A percentile compares a stretch with the other conserved stretches of the same genome.
Evolutionary conservation across 2,329 filamentous ascomycete genomes (phyloP).

Genomic region (Aureobasidium melanogenum): DNA sequence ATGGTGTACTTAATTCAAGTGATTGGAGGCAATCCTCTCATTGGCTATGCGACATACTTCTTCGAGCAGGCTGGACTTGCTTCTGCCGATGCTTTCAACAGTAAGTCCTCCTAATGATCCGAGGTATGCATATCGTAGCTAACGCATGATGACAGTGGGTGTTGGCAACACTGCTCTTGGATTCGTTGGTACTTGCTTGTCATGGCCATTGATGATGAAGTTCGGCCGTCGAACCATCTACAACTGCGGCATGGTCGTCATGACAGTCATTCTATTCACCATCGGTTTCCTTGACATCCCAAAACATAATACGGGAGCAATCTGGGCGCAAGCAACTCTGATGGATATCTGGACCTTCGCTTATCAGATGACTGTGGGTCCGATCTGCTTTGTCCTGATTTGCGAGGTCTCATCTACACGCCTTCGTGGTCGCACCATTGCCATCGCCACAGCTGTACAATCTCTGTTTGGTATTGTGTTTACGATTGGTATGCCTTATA

Average conservation of each 20-base stretch:
- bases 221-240: slow-evolving; percentile 35
- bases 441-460: slow-evolving; percentile 12
- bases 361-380: slow-evolving; percentile 11
- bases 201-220: slow-evolving; percentile 31
- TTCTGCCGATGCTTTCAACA: slow-evolving; percentile 11
- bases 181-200: slow-evolving; percentile 33
- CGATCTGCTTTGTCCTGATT: slow-evolving; percentile 12
- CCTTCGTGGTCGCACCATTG: slow-evolving; percentile 11
- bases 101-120: not conserved
- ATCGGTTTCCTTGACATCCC: slow-evolving; percentile 30
- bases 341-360: not conserved
- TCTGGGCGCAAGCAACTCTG: slow-evolving; percentile 23
- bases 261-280: slow-evolving; percentile 24
- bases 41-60: slow-evolving; percentile 28
- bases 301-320: slow-evolving; percentile 25
- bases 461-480: slow-evolving; percentile 10
- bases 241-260: slow-evolving; percentile 21
- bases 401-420: slow-evolving; percentile 8
- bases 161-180: slow-evolving; percentile 25
- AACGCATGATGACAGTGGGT: not conserved
- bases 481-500: slow-evolving; percentile 23
- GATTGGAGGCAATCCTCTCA: slow-evolving; percentile 23
- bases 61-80: slow-evolving; percentile 26
- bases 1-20: slow-evolving; percentile 17
- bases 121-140: not conserved